Percentiles rank a stretch among this genome's conserved stretches.
Conservation (phyloP, 306 rosid species). For the Quercus suber region DNA sequence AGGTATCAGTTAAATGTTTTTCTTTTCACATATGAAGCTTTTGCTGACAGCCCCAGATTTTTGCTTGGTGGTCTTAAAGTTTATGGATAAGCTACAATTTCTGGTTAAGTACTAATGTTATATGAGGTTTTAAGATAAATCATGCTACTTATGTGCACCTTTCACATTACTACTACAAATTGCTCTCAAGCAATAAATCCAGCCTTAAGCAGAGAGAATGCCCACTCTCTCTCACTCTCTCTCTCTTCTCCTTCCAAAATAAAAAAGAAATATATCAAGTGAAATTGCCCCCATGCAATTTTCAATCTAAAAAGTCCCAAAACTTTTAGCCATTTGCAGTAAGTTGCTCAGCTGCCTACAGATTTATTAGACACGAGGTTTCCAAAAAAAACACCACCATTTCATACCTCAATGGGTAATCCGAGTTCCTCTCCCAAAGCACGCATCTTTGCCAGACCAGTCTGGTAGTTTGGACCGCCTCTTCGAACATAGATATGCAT, state of each 20-base stretch:
- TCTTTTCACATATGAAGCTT: background rate
- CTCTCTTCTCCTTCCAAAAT: too few relatives aligned
- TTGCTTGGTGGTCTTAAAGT: background rate
- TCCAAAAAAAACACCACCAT: conserved; percentile 4
- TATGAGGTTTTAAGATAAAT: background rate
- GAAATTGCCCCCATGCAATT: background rate
- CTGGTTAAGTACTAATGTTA: background rate
- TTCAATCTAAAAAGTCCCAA: background rate
- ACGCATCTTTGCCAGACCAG: conserved; percentile 77
- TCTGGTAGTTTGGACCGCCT: conserved; percentile 91
- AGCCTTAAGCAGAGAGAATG: background rate
- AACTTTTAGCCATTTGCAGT: background rate
- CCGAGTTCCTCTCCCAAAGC: conserved; percentile 77
- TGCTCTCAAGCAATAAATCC: background rate
- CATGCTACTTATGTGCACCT: background rate
- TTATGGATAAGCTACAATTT: background rate
- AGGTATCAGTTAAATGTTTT: background rate
- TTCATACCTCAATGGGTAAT: conserved; percentile 67
- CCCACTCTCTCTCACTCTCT: background rate
- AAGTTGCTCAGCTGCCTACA: background rate
- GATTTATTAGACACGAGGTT: conserved; percentile 3
- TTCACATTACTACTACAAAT: background rate
- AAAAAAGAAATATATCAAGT: too few relatives aligned
- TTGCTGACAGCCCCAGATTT: background rate
- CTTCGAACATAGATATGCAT: conserved; percentile 80